These are phyloP conservation scores for Lepidium africanum DNA, from an alignment of 345 rosid genomes.

Conservation along the genomic window DNA sequence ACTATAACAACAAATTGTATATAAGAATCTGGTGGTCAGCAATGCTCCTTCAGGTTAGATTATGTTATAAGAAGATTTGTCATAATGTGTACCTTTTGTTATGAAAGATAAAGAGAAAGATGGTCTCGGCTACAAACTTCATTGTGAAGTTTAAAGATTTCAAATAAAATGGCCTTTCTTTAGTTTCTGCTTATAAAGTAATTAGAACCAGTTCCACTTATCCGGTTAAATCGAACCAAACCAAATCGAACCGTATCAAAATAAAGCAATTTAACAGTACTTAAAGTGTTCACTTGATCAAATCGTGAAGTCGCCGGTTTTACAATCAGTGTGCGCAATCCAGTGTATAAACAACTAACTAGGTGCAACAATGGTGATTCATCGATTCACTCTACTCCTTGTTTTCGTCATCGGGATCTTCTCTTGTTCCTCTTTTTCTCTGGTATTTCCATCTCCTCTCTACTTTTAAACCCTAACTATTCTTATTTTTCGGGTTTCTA, in stretches of 20 bases:
- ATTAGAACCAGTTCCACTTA: background rate
- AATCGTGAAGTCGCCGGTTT: background rate
- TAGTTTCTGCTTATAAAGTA: no score
- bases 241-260: background rate
- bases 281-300: background rate
- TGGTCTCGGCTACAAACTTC: background rate
- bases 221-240: background rate
- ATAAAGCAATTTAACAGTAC: no score
- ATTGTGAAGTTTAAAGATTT: no score
- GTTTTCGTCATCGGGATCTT: background rate
- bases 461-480: background rate
- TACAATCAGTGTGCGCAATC: slow-evolving; percentile 2
- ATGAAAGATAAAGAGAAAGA: background rate
- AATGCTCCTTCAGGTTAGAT: slow-evolving; percentile 11
- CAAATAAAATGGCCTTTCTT: no score
- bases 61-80: slow-evolving; percentile 6
- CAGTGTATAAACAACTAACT: background rate
- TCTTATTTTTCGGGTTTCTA: background rate
- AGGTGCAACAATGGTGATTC: slow-evolving; percentile 17
- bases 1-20: slow-evolving; percentile 22
- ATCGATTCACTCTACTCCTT: slow-evolving; percentile 16
- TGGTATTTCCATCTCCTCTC: slow-evolving; percentile 5
- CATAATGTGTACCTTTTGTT: slow-evolving; percentile 12
- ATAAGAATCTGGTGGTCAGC: slow-evolving; percentile 25
- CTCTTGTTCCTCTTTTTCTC: slow-evolving; percentile 17